A percentile compares a stretch with the other conserved stretches of the same genome.
Conservation (phyloP, 306 rosid genomes). For the Ziziphus jujuba region DNA sequence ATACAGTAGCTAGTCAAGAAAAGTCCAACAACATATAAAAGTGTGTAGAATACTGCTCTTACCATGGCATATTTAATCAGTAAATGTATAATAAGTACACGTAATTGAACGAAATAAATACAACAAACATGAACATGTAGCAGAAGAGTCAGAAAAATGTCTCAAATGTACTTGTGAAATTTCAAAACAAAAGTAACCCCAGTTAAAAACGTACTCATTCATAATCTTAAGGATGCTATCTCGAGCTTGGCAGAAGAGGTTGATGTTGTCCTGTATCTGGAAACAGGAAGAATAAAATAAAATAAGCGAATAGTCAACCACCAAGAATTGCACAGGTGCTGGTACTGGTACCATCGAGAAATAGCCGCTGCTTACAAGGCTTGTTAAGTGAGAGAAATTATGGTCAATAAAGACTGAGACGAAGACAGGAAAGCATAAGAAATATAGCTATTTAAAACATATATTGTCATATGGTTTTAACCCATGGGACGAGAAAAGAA, state of each 20-base stretch:
- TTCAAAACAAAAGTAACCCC: slow-evolving; percentile 3
- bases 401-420: too few relatives aligned
- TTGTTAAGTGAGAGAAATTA: too few relatives aligned
- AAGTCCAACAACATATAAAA: background rate
- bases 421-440: too few relatives aligned
- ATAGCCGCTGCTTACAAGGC: too few relatives aligned
- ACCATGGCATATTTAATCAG: too few relatives aligned
- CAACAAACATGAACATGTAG: background rate
- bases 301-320: background rate
- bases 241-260: slow-evolving; percentile 83
- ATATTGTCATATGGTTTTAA: too few relatives aligned
- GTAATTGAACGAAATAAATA: background rate
- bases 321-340: background rate
- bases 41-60: background rate
- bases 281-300: slow-evolving; percentile 26
- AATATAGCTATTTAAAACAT: too few relatives aligned
- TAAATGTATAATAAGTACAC: background rate
- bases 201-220: slow-evolving; percentile 65
- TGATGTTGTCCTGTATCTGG: slow-evolving; percentile 80
- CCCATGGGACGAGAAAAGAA: too few relatives aligned
- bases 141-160: background rate
- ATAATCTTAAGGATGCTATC: slow-evolving; percentile 76
- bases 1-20: too few relatives aligned
- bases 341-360: too few relatives aligned
- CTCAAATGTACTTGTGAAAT: background rate